Conservation (phyloP, 345 rosid species). For the Aurinia saxatilis region DNA sequence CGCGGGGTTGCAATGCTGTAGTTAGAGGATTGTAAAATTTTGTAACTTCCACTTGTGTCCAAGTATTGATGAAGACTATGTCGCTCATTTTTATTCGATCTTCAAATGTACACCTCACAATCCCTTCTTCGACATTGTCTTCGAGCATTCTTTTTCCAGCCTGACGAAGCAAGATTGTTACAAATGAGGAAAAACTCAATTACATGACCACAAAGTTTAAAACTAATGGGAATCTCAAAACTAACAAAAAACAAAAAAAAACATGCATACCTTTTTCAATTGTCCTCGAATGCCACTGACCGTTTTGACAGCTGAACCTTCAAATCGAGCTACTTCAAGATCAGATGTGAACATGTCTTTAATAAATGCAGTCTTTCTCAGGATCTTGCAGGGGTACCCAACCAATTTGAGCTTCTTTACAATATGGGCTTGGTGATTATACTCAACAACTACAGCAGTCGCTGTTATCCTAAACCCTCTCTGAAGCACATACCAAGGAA, state of each 20-base stretch:
- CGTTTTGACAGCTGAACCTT: slow-evolving; percentile 75
- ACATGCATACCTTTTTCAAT: slow-evolving; percentile 66
- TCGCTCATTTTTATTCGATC: slow-evolving; percentile 88
- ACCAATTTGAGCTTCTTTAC: slow-evolving; percentile 82
- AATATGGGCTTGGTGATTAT: slow-evolving; percentile 71
- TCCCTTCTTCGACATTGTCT: slow-evolving; percentile 67
- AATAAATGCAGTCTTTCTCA: slow-evolving; percentile 81
- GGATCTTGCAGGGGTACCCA: slow-evolving; percentile 85
- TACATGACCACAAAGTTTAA: neutral
- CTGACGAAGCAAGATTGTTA: slow-evolving; percentile 28
- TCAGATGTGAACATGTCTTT: slow-evolving; percentile 94
- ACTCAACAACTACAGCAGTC: slow-evolving; percentile 67
- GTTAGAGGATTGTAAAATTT: slow-evolving; percentile 72
- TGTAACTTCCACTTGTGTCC: slow-evolving; percentile 79
- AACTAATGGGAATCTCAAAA: neutral
- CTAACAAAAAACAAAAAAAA: slow-evolving; percentile 2
- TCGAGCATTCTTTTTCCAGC: slow-evolving; percentile 80
- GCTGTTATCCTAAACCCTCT: slow-evolving; percentile 81
- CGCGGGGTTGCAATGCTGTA: slow-evolving; percentile 82
- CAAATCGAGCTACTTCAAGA: slow-evolving; percentile 85
- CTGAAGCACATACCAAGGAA: slow-evolving; percentile 38
- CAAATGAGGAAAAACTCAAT: neutral
- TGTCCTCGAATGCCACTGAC: slow-evolving; percentile 97
- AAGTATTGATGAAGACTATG: slow-evolving; percentile 75
- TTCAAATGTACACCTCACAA: slow-evolving; percentile 96